Evolutionary conservation across 192 early-diverging fungal species (phyloP), one percentile per base, ranked within the genome.

Genomic region (Backusella parvicylindrica): DNA sequence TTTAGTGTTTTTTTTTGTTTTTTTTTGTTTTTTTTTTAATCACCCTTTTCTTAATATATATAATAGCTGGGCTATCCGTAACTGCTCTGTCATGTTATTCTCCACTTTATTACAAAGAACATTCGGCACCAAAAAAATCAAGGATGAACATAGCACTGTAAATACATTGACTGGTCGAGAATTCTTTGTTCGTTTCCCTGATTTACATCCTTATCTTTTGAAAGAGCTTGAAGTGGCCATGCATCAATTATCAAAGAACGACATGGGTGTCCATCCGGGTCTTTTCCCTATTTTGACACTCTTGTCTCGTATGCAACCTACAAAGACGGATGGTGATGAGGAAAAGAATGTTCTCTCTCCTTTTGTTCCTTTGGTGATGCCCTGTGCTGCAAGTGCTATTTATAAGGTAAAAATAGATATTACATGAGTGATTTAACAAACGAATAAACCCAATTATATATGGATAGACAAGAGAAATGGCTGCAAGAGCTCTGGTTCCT

Each of bases 11-110:
- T 50, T 76, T 70, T 21, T 50, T 53, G 15, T 11, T 43, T 47
- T 41, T 63, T 15, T 65, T 72, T 4, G 2, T 7, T 56, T 35
- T 15, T 64, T 6, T 12, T 56, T 16, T 35, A n/a, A n/a, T n/a
- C n/a, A n/a, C n/a, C n/a, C n/a, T n/a, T n/a, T n/a, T n/a, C n/a
- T n/a, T n/a, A n/a, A n/a, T n/a, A n/a, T 33, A 11, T 64, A 43
- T 40, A 6, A 50, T 32, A 90, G 88, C 43, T 99, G 95, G 92
- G 95, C 97, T 12, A 92, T 99, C 41, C 89, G 97, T 47, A 99
- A 99, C 81, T 95, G 95, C 63, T 92, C 95, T 36, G 91, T 95
- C 2, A 95, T 99, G 91, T 78, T 99, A 70, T 99, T 95, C 78
- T 92, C 95, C 8, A 89, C 96, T 0, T 74, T 97, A 40, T 79